These are phyloP conservation scores for Aspergillus cristatus DNA, from an alignment of 495 filamentous ascomycete species.

Conservation along the genomic window DNA sequence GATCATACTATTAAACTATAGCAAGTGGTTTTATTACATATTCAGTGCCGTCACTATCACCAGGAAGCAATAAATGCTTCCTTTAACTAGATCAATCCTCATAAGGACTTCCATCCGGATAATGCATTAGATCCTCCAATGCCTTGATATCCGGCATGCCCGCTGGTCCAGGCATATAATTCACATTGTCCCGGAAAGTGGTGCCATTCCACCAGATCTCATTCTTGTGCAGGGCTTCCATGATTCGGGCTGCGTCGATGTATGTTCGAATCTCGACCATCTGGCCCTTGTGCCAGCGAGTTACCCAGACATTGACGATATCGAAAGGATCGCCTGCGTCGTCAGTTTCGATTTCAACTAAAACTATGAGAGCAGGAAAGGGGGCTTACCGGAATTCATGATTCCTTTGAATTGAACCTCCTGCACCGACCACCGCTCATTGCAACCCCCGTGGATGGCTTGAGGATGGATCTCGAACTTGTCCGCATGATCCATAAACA, in stretches of 20 bases:
- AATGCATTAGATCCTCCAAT: conserved; percentile 19
- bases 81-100: no score
- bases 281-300: conserved; percentile 23
- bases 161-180: conserved; percentile 28
- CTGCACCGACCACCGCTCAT: conserved; percentile 25
- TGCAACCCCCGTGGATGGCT: conserved; percentile 28
- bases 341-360: not conserved
- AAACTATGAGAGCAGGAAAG: not conserved
- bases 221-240: conserved; percentile 24
- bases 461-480: conserved; percentile 25
- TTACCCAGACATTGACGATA: conserved; percentile 31
- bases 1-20: no score
- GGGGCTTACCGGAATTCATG: conserved; percentile 24
- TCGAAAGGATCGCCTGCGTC: conserved; percentile 21
- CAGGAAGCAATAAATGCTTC: no score
- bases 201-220: conserved; percentile 31
- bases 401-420: conserved; percentile 26
- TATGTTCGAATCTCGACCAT: conserved; percentile 32
- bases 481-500: conserved; percentile 24
- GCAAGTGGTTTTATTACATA: no score
- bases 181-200: conserved; percentile 18
- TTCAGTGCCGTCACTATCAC: no score
- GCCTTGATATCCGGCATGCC: conserved; percentile 27
- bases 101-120: conserved; percentile 23
- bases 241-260: conserved; percentile 22